A percentile compares a stretch with the other conserved stretches of the same genome.
Conservation (phyloP, 139 green algal species). For the Trebouxia sp. region DNA sequence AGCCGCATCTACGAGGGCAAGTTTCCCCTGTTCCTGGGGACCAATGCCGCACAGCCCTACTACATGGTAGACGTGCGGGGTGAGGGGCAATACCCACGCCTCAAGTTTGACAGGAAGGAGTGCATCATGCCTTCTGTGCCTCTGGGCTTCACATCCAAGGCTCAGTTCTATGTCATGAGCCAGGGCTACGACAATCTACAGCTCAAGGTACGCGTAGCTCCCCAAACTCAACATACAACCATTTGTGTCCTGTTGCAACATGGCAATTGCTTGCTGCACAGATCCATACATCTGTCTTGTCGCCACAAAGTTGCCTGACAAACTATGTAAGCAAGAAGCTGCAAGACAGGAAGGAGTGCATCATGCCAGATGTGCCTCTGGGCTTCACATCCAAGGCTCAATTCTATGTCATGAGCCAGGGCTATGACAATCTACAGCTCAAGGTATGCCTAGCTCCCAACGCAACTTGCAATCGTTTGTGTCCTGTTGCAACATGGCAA, state of each 20-base stretch:
- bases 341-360: no score
- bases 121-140: slow-evolving; percentile 66
- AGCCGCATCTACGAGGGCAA: slow-evolving; percentile 45
- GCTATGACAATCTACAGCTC: no score
- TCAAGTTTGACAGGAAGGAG: slow-evolving; percentile 65
- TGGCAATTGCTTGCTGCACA: background rate
- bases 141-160: slow-evolving; percentile 48
- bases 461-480: no score
- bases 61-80: slow-evolving; percentile 42
- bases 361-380: no score
- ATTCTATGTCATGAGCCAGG: no score
- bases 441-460: no score
- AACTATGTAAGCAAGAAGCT: no score
- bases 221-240: no score
- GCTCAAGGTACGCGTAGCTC: slow-evolving; percentile 56
- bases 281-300: no score
- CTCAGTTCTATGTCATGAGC: slow-evolving; percentile 72
- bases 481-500: background rate
- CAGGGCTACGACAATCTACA: slow-evolving; percentile 85
- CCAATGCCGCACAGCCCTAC: slow-evolving; percentile 43
- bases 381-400: no score
- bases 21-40: slow-evolving; percentile 57
- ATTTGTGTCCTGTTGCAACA: no score
- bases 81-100: slow-evolving; percentile 48
- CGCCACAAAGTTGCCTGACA: no score